Evolutionary conservation across 768 basidiomycete species (phyloP).

Genomic region (Ephemerocybe angulata): DNA sequence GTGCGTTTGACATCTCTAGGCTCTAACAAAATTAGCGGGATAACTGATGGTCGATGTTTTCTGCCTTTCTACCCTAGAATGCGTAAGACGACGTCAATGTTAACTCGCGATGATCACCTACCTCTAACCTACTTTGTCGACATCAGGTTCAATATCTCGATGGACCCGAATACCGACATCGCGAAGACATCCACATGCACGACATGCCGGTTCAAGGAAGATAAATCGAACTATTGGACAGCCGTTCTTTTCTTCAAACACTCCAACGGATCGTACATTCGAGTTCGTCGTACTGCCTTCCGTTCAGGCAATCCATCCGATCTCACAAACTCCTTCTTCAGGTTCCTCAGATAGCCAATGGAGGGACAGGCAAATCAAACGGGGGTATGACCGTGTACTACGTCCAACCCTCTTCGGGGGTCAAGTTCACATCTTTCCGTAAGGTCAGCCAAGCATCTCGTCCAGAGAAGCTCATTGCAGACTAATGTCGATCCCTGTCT

Average conservation of each 20-base stretch:
- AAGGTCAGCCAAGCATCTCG: neutral
- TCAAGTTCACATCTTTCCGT: neutral
- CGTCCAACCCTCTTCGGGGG: neutral
- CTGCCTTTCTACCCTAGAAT: conserved; percentile 3
- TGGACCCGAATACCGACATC: conserved; percentile 4
- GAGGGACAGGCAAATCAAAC: neutral
- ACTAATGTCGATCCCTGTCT: neutral
- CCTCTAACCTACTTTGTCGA: neutral
- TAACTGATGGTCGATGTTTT: neutral
- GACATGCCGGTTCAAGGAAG: conserved; percentile 1
- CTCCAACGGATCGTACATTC: conserved; percentile 2
- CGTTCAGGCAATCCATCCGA: neutral
- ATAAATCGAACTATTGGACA: conserved; percentile 5
- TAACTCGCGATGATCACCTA: neutral
- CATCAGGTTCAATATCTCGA: neutral
- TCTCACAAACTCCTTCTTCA: neutral
- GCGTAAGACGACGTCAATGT: conserved; percentile 1
- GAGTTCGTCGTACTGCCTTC: neutral
- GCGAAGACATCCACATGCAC: conserved; percentile 2
- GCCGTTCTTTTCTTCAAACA: conserved; percentile 3
- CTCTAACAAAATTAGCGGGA: neutral
- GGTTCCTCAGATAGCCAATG: conserved; percentile 1
- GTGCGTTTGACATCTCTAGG: neutral
- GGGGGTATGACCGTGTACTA: conserved; percentile 4
- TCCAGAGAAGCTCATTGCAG: no score